Percentiles rank a stretch among this genome's conserved stretches.
phyloP scores from a whole-genome alignment of 1,139 yeast genomes.

The Schwanniomyces etchellsii region DNA sequence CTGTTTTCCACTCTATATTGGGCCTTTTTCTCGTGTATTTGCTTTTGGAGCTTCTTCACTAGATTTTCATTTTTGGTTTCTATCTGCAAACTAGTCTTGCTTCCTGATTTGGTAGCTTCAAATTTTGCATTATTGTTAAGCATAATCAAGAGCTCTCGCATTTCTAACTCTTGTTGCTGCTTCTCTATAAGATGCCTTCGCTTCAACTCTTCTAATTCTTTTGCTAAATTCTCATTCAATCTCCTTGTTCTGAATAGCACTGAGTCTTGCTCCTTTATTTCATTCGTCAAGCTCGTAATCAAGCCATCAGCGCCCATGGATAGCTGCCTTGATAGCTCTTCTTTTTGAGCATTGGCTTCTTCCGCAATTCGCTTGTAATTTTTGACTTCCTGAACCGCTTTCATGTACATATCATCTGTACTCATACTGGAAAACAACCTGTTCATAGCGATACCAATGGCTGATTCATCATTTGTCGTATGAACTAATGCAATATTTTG shows the following conservation, averaged over 20 bases:
- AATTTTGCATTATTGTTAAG: slow-evolving; percentile 39
- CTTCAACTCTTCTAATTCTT: slow-evolving; percentile 68
- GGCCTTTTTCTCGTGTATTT: slow-evolving; percentile 56
- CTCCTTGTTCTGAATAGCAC: slow-evolving; percentile 64
- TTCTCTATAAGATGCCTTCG: slow-evolving; percentile 67
- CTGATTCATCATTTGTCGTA: slow-evolving; percentile 63
- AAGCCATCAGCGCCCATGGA: slow-evolving; percentile 83
- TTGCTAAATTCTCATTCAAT: slow-evolving; percentile 55
- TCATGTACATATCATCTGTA: slow-evolving; percentile 85
- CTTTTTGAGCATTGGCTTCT: slow-evolving; percentile 82
- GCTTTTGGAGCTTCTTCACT: slow-evolving; percentile 48
- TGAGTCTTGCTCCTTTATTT: slow-evolving; percentile 67
- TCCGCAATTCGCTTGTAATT: slow-evolving; percentile 63
- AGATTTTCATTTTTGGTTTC: slow-evolving; percentile 40
- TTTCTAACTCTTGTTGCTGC: slow-evolving; percentile 83
- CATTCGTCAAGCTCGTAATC: slow-evolving; percentile 63
- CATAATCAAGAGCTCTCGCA: slow-evolving; percentile 77
- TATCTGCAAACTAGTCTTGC: slow-evolving; percentile 34
- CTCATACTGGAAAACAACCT: slow-evolving; percentile 70
- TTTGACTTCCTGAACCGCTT: slow-evolving; percentile 71
- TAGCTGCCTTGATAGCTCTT: slow-evolving; percentile 66
- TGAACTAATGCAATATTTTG: slow-evolving; percentile 72
- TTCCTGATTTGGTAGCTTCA: slow-evolving; percentile 24
- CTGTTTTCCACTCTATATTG: slow-evolving; percentile 55
- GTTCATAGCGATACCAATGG: slow-evolving; percentile 80